A percentile compares a stretch with the other conserved stretches of the same genome.
Conservation (phyloP, 805 yeast genomes). For the Peterozyma toletana region DNA sequence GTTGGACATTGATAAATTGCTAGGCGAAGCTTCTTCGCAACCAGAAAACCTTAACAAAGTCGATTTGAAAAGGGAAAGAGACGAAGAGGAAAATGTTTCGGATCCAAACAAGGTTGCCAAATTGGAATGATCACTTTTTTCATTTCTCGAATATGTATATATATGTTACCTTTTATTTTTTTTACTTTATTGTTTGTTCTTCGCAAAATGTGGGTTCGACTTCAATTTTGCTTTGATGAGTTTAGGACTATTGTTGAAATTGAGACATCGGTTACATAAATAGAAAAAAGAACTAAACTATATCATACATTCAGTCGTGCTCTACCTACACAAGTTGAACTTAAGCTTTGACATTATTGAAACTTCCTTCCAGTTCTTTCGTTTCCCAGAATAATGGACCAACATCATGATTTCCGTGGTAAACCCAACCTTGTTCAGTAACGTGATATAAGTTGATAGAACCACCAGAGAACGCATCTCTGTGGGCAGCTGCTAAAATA, state of each 20-base stretch:
- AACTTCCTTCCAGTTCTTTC: constrained; percentile 82
- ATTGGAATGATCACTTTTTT: not conserved
- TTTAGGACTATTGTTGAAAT: not conserved
- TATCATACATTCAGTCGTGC: not conserved
- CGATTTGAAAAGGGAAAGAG: too few relatives aligned
- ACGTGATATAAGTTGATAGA: constrained; percentile 90
- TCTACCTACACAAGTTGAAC: not conserved
- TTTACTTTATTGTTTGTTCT: not conserved
- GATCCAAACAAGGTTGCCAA: not conserved
- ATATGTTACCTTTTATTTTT: not conserved
- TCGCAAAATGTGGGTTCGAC: not conserved
- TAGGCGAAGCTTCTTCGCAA: too few relatives aligned
- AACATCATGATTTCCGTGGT: constrained; percentile 92
- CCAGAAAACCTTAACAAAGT: too few relatives aligned
- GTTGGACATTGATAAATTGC: too few relatives aligned
- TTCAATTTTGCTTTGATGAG: not conserved
- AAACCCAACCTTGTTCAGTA: constrained; percentile 89
- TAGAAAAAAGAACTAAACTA: not conserved
- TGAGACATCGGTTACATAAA: too few relatives aligned
- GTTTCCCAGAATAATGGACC: constrained; percentile 89
- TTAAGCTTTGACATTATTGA: constrained; percentile 65
- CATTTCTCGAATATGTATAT: not conserved
- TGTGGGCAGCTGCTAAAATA: constrained; percentile 94
- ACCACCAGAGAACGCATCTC: constrained; percentile 98
- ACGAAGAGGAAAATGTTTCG: too few relatives aligned